Base-by-base conservation (phyloP, 306 rosid species). In the Adenanthera pavonina region DNA sequence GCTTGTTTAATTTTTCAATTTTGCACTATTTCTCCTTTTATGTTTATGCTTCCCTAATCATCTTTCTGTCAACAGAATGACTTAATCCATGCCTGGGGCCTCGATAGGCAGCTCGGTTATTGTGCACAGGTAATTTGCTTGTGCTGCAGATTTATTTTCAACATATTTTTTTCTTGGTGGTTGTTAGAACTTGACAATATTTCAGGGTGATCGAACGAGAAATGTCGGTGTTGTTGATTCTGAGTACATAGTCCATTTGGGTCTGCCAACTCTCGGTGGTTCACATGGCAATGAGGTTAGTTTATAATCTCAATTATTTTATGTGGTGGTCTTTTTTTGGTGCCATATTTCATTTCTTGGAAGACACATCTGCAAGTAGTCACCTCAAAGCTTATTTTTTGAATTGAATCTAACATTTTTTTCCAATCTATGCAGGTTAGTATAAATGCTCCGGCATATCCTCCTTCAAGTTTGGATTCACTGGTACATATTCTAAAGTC, bases 61-160 rank as follows among this genome's bases (percentile, higher is more conserved):
- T 76, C 17, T 88, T 80, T 57, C 43, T 59, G 47, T 81, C 34
- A 72, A 69, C 97, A 95, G 98, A 95, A 91, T 88, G 98, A 95
- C 88, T 88, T 92, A 87, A 87, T 95, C 91, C 98, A 95, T 79
- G 97, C 97, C 20, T 95, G 98, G 98, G 98, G 98, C 77, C 85
- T 95, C 30, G 98, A 95, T 76, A 84, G 84, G 71, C 91, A 90
- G 80, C 95, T 95, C 7, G 98, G 98, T 47, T 95, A 95, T 78
- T 95, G 98, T 86, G 96, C 98, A 36, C 97, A 88, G 89, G 98
- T 92, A 88, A 89, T 49, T 64, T 75, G 61, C 80, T 82, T 40
- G 8, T 46, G 33, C 34, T 11, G 38, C 75, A 64, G 36, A 17
- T 84, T 80, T 83, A 46, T 62, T 59, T 57, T 2, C 8, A 5